phyloP scores from a whole-genome alignment of 2,329 filamentous ascomycete species.

The Rutstroemia sp. region DNA sequence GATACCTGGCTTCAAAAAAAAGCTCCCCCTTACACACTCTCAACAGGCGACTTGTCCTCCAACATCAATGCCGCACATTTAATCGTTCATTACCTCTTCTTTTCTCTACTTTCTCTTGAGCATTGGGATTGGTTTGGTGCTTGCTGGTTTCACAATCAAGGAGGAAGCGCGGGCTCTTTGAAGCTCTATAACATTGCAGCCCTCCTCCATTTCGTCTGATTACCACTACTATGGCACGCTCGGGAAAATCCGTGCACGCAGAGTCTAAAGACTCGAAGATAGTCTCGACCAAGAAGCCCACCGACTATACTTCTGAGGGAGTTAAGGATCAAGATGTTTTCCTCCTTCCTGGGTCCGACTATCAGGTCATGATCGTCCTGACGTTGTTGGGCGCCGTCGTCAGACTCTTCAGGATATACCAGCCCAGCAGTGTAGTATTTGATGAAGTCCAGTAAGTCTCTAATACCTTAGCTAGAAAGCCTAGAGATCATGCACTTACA shows the following conservation, averaged over 20 bases:
- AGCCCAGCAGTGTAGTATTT: conserved; percentile 93
- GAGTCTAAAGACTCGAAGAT: conserved; percentile 13
- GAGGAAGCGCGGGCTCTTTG: conserved; percentile 14
- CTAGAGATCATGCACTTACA: conserved; percentile 15
- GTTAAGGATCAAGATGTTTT: conserved; percentile 90
- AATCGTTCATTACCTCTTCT: conserved; percentile 19
- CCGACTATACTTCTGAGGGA: conserved; percentile 67
- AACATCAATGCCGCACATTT: conserved; percentile 24
- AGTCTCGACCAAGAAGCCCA: conserved; percentile 20
- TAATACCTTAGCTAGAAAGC: background rate
- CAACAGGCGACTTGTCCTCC: conserved; percentile 13
- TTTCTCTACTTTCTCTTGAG: conserved; percentile 23
- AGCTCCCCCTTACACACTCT: conserved; percentile 9
- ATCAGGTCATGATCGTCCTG: conserved; percentile 64
- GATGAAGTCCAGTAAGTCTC: conserved; percentile 94
- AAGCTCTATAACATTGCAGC: conserved; percentile 17
- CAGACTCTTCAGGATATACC: conserved; percentile 90
- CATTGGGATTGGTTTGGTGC: conserved; percentile 11
- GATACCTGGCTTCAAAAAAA: conserved; percentile 7
- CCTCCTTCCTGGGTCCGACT: conserved; percentile 75
- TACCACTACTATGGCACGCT: conserved; percentile 21
- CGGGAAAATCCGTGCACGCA: conserved; percentile 17
- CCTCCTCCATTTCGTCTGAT: conserved; percentile 11
- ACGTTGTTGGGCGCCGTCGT: conserved; percentile 72
- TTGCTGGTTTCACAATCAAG: conserved; percentile 14